Evolutionary conservation across 2,329 filamentous ascomycete genomes (phyloP).

Genomic region (Diaporthe velutina): DNA sequence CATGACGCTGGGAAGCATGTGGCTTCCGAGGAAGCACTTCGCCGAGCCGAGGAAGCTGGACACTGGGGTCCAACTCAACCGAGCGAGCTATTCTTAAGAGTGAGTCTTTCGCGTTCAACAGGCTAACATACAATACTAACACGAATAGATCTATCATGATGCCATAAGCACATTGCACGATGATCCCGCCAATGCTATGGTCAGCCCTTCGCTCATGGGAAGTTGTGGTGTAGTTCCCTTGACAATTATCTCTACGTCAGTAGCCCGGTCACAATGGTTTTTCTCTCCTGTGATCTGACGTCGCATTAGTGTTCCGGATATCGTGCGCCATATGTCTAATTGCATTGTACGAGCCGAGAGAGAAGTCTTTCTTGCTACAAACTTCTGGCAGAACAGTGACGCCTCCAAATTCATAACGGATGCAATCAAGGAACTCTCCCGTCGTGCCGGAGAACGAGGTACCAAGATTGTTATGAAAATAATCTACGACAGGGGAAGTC

Average conservation of each 20-base stretch:
- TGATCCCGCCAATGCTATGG: conserved; percentile 63
- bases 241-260: conserved; percentile 74
- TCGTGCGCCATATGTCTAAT: conserved; percentile 81
- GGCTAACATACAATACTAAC: conserved; percentile 11
- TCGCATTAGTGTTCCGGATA: conserved; percentile 68
- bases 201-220: conserved; percentile 65
- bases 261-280: background rate
- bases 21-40: conserved; percentile 57
- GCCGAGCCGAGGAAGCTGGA: conserved; percentile 71
- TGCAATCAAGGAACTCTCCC: conserved; percentile 77
- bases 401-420: conserved; percentile 77
- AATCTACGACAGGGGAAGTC: conserved; percentile 79
- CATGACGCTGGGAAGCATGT: conserved; percentile 43
- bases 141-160: conserved; percentile 73
- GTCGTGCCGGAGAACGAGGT: conserved; percentile 69
- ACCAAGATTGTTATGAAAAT: conserved; percentile 76
- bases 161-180: conserved; percentile 68
- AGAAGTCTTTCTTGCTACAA: conserved; percentile 81
- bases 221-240: conserved; percentile 74
- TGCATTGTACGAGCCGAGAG: conserved; percentile 79
- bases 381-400: conserved; percentile 79
- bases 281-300: background rate
- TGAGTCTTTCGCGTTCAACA: conserved; percentile 44
- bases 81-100: conserved; percentile 75
- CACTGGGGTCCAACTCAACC: conserved; percentile 75